Evolutionary conservation across 2,329 filamentous ascomycete genomes (phyloP).

Genomic region (Fusarium cicatricum): DNA sequence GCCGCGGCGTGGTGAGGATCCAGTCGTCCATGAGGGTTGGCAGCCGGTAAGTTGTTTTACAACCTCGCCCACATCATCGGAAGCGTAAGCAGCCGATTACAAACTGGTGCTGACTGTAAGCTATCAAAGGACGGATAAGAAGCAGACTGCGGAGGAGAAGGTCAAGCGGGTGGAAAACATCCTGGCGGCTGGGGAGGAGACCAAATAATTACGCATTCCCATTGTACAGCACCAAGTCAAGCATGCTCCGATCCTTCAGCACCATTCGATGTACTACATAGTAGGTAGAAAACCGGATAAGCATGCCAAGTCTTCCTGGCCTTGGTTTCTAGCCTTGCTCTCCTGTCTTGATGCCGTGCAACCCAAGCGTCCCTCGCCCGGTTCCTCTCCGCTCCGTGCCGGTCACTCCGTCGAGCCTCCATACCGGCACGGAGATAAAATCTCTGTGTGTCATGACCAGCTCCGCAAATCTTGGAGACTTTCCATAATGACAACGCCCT

Average conservation of each 20-base stretch:
- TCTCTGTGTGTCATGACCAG: neutral
- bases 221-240: too few relatives aligned
- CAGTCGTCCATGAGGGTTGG: conserved; percentile 91
- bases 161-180: conserved; percentile 68
- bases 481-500: too few relatives aligned
- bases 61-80: neutral
- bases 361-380: neutral
- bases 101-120: conserved; percentile 1
- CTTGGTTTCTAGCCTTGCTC: neutral
- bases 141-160: conserved; percentile 82
- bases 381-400: neutral
- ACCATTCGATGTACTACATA: neutral
- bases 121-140: conserved; percentile 77
- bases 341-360: neutral
- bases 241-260: neutral
- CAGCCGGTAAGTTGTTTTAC: conserved; percentile 66
- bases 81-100: neutral
- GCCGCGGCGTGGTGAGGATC: conserved; percentile 79
- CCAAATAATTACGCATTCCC: conserved; percentile 5
- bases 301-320: neutral
- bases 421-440: neutral
- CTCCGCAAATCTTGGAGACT: neutral
- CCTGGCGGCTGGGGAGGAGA: conserved; percentile 44
- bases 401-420: neutral
- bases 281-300: neutral